Evolutionary conservation across 495 filamentous ascomycete species (phyloP), one percentile per base, ranked within the genome.

Genomic region (Podospora pseudocomata): DNA sequence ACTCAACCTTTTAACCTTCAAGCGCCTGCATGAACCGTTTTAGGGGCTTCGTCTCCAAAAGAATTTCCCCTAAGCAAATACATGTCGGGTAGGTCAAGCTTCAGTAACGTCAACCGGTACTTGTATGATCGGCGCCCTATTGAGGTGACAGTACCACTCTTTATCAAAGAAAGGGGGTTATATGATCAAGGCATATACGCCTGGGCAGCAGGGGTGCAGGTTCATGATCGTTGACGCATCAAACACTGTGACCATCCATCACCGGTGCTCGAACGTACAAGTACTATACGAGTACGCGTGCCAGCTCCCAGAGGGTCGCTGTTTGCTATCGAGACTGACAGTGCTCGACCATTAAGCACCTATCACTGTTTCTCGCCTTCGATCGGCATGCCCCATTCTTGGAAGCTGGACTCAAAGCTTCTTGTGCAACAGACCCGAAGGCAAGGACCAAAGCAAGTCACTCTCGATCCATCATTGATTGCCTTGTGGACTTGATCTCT

Each of bases 11-110:
- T 9, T 4, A 1, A 26, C n/a, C 55, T 18, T 5, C 13, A 58
- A 26, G 11, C n/a, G 20, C 49, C 64, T 64, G 68, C 68, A 70
- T 70, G 68, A 70, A 67, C 68, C 54, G 65, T 44, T 60, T 59
- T 58, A 63, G 68, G 68, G 59, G 63, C 6, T 34, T 19, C 15
- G 55, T 32, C 5, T 63, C 61, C 61, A 28, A 11, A 2, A 62
- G 26, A 23, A 63, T 32, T n/a, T 16, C 6, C 13, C 23, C 23
- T 23, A 28, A 32, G 26, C 16, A 30, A 58, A 7, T 5, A 9
- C 20, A 58, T 27, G 56, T 1, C 56, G 4, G 56, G 16, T 61
- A 11, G 39, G 39, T 18, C 39, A 49, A 11, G 7, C 9, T 11
- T 13, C 39, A 11, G 13, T 49, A 49, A 49, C 39, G 15, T 49